Evolutionary conservation across 148 eudicot genomes (phyloP).

Genomic region (Polygonum aviculare): DNA sequence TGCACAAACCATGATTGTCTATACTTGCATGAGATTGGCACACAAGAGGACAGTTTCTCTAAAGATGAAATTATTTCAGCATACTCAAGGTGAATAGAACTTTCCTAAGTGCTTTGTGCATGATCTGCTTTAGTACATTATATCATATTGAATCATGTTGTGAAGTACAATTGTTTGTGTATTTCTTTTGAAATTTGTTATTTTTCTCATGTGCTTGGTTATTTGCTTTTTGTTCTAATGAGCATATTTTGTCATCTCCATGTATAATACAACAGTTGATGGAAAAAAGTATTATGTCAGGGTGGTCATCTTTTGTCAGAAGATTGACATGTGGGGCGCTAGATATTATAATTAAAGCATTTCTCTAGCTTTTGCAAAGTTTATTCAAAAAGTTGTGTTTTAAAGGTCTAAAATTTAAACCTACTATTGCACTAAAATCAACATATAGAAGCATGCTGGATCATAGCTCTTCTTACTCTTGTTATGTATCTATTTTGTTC

Average conservation of each 20-base stretch:
- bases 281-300: no score
- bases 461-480: not conserved
- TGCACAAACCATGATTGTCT: constrained; percentile 92
- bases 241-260: not conserved
- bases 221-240: not conserved
- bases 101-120: not conserved
- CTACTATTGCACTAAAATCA: not conserved
- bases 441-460: not conserved
- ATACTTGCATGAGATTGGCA: constrained; percentile 92
- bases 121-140: not conserved
- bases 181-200: no score
- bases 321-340: no score
- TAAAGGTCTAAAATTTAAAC: not conserved
- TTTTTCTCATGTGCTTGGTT: no score
- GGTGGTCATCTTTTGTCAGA: no score
- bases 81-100: constrained; percentile 58
- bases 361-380: not conserved
- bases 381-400: not conserved
- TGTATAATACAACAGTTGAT: no score
- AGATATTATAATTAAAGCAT: no score
- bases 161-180: not conserved
- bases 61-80: constrained; percentile 90
- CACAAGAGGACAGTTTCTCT: constrained; percentile 83
- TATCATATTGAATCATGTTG: not conserved
- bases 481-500: not conserved